These are phyloP conservation scores for Aquilaria yunnanensis DNA, from an alignment of 345 rosid genomes.

Conservation along the genomic window DNA sequence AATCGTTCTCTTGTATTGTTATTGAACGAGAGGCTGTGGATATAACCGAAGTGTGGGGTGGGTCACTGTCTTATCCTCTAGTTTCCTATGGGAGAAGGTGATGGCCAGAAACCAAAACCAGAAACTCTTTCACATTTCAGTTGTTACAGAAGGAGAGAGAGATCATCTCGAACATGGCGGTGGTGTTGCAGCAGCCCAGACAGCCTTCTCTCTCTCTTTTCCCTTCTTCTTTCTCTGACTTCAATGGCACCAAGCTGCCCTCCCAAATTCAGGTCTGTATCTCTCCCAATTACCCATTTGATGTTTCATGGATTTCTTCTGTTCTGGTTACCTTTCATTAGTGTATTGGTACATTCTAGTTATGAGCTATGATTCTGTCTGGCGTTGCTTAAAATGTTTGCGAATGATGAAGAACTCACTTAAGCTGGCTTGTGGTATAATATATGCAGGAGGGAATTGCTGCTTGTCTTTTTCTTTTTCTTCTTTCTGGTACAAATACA, in stretches of 20 bases:
- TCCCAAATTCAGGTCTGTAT: slow-evolving; percentile 54
- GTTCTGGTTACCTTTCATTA: too few species aligned
- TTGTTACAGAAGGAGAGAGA: slow-evolving; percentile 6
- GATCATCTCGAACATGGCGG: slow-evolving; percentile 68
- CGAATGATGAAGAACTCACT: too few species aligned
- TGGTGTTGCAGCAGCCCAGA: slow-evolving; percentile 56
- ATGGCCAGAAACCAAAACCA: slow-evolving; percentile 3
- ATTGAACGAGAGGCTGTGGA: slow-evolving; percentile 34
- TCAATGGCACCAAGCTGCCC: slow-evolving; percentile 76
- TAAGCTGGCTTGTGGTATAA: too few species aligned
- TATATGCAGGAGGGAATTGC: too few species aligned
- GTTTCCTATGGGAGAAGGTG: neutral
- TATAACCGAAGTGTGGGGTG: slow-evolving; percentile 20
- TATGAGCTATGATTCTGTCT: too few species aligned
- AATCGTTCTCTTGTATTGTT: neutral
- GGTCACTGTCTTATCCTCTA: slow-evolving; percentile 38
- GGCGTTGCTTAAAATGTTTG: too few species aligned
- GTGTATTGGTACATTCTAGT: too few species aligned
- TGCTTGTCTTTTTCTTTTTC: too few species aligned
- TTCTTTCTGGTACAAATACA: too few species aligned
- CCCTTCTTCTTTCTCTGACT: slow-evolving; percentile 79
- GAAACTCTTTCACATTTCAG: slow-evolving; percentile 17
- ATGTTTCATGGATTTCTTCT: neutral
- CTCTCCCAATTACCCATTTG: neutral
- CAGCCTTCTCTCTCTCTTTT: slow-evolving; percentile 66